Base-by-base conservation (phyloP, 2,329 filamentous ascomycete genomes). In the Hypoxylon sp. region DNA sequence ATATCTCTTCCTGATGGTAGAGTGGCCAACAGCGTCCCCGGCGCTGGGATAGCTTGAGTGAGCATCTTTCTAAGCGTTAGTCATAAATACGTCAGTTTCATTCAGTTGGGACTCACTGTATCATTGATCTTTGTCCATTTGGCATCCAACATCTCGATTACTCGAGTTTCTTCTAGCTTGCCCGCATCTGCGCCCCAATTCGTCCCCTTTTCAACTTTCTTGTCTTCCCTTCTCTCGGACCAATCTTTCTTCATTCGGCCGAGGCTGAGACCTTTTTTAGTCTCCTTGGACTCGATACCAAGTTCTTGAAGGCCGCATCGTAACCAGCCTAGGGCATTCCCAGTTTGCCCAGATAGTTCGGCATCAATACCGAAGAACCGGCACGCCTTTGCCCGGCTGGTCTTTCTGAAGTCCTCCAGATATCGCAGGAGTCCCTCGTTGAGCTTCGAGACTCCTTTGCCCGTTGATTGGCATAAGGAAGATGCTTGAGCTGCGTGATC, bases 51-150 rank as follows among this genome's bases (percentile, higher is more conserved):
- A 1, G 84, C 61, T 77, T 97, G 93, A 0, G 93, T 91, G 66
- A 94, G 93, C 74, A 97, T 90, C 89, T 95, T 67, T 1, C 41
- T 28, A 38, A 52, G 68, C 74, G 69, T 64, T 38, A 57, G 36
- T 23, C 51, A 43, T 11, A 17, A 60, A 3, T 13, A 19, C 2
- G 11, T 41, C 49, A 14, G 45, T 17, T n/a, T 19, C 21, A 13
- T 25, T n/a, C 14, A 10, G 5, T 43, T 46, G 1, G 30, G 11
- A 69, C 88, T 82, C 81, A 97, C 93, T 17, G 93, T 97, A 79
- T 98, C 93, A 76, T 99, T 99, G 80, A 94, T 89, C 81, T 94
- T 96, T 68, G 88, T 89, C 95, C 96, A 98, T 78, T 97, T 98
- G 38, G 85, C 86, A 73, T 97, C 88, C 34, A 99, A 82, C 89